Base-by-base conservation (phyloP, 2,329 filamentous ascomycete genomes). In the Hymenotorrendiella dingleyae region DNA sequence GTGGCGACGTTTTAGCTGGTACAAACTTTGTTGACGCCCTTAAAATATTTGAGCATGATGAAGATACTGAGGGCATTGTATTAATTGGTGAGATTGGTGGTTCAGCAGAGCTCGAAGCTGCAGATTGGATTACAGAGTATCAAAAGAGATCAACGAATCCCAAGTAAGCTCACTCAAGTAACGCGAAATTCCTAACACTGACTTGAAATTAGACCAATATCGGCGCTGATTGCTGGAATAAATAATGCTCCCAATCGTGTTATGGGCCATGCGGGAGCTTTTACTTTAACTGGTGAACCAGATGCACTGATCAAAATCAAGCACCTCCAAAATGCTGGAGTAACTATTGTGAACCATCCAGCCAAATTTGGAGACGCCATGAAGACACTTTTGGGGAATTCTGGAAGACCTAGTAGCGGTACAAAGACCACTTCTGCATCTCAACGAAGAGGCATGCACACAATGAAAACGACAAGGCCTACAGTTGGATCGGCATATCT, bases 201-300 rank as follows among this genome's bases (percentile, higher is more conserved):
- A 24, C 11, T 26, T 17, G 1, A 24, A 17, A 4, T n/a, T 21
- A 39, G 27, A 12, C 85, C 86, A 0, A 85, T 90, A 33, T 79
- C 83, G 56, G 85, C 80, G 35, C 67, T 88, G 5, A 70, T 90
- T 21, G 84, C 76, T 22, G 85, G 86, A 4, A 65, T 80, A 36
- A 66, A 77, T 48, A 81, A 81, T n/a, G 72, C 74, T 5, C 66
- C 69, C 12, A 80, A 80, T 11, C 73, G 75, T 17, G 73, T 87
- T 32, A 89, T 90, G 84, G 86, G 86, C 8, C 86, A 91, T 60
- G 83, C 85, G 8, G 86, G 86, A 32, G 86, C 86, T 11, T 86
- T 85, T 69, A 70, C 72, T 40, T 72, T 79, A 1, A 72, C 78
- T 6, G 82, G 81, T 16, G 84, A 90, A 58, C 74, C 79, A 3